Conservation (phyloP, 805 yeast genomes). For the Kazachstania viticola region DNA sequence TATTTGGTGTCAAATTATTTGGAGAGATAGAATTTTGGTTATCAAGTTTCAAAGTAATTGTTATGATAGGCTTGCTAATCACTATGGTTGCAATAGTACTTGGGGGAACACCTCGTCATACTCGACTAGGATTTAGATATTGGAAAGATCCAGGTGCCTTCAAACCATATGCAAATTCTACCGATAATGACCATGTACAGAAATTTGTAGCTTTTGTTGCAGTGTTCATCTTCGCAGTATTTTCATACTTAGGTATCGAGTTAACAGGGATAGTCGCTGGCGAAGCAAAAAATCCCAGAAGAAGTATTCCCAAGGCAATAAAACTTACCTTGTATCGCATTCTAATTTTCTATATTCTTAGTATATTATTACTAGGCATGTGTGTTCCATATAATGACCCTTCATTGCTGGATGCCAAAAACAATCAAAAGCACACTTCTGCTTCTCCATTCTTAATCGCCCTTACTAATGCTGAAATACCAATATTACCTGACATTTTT, state of each 20-base stretch:
- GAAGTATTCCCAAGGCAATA: slow-evolving; percentile 60
- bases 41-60: slow-evolving; percentile 50
- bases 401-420: slow-evolving; percentile 37
- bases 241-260: slow-evolving; percentile 64
- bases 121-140: slow-evolving; percentile 60
- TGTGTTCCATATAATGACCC: slow-evolving; percentile 52
- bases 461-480: slow-evolving; percentile 47
- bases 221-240: slow-evolving; percentile 57
- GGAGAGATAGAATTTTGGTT: slow-evolving; percentile 40
- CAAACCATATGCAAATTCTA: slow-evolving; percentile 31
- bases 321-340: slow-evolving; percentile 62
- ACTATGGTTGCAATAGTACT: slow-evolving; percentile 51
- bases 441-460: slow-evolving; percentile 80
- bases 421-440: slow-evolving; percentile 42
- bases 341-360: slow-evolving; percentile 46
- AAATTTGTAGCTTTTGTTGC: slow-evolving; percentile 50
- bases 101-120: slow-evolving; percentile 72
- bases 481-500: slow-evolving; percentile 59
- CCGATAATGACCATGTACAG: slow-evolving; percentile 36
- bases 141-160: slow-evolving; percentile 66
- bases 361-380: slow-evolving; percentile 56
- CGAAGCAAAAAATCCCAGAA: slow-evolving; percentile 59
- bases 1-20: slow-evolving; percentile 30
- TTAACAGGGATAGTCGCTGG: slow-evolving; percentile 62
- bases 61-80: slow-evolving; percentile 56